phyloP scores from a whole-genome alignment of 1,284 basidiomycete species.

The Lentinula novae-zelandiae region DNA sequence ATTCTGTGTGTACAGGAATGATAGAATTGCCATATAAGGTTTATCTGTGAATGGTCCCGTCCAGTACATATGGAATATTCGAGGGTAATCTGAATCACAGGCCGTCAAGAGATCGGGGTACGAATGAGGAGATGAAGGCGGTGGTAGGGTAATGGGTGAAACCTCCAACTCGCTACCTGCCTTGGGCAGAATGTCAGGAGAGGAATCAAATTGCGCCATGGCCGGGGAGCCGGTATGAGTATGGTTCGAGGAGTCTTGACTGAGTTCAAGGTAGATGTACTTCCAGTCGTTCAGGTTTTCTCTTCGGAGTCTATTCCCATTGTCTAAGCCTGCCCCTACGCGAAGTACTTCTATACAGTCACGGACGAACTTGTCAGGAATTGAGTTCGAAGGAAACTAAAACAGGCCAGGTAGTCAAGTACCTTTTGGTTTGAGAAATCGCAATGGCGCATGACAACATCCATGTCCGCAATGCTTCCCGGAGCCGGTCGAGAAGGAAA shows the following conservation, averaged over 20 bases:
- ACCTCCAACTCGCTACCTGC: constrained; percentile 39
- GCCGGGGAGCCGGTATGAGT: constrained; percentile 8
- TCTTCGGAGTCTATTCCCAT: constrained; percentile 56
- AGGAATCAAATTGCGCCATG: constrained; percentile 25
- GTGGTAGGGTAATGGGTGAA: constrained; percentile 37
- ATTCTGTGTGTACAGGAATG: constrained; percentile 81
- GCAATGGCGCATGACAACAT: constrained; percentile 85
- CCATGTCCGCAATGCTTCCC: constrained; percentile 75
- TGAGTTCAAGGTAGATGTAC: constrained; percentile 60
- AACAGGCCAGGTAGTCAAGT: constrained; percentile 17
- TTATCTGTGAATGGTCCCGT: constrained; percentile 83
- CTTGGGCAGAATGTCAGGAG: constrained; percentile 30
- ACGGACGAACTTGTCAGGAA: constrained; percentile 57
- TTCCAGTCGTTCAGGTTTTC: constrained; percentile 62
- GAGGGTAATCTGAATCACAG: constrained; percentile 69
- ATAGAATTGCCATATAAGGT: constrained; percentile 75
- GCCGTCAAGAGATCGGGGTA: constrained; percentile 51
- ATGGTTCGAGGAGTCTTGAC: not conserved
- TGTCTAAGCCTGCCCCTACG: constrained; percentile 69
- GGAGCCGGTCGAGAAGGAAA: constrained; percentile 82
- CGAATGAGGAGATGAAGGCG: constrained; percentile 42
- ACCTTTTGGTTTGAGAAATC: constrained; percentile 83
- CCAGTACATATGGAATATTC: constrained; percentile 86
- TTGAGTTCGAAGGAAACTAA: constrained; percentile 3
- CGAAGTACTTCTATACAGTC: constrained; percentile 78